A percentile compares a stretch with the other conserved stretches of the same genome.
Conservation (phyloP, 805 yeast species). For the Saccharomyces jurei region DNA sequence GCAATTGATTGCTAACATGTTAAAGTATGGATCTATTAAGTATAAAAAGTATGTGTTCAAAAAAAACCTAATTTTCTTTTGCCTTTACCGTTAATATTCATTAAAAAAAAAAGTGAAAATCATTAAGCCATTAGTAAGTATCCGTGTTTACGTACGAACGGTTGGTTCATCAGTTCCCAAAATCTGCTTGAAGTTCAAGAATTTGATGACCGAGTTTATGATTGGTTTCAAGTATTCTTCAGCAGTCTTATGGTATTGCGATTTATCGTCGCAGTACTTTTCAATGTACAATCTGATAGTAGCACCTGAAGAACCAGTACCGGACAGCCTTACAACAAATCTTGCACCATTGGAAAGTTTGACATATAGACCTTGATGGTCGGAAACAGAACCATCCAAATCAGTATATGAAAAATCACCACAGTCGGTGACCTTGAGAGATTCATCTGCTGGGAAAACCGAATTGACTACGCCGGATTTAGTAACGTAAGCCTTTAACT, state of each 20-base stretch:
- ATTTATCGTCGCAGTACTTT: slow-evolving; percentile 58
- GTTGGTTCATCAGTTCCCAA: slow-evolving; percentile 84
- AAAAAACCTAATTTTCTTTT: not conserved
- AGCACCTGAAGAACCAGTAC: slow-evolving; percentile 97
- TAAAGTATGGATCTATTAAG: not conserved
- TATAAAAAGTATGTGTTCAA: not conserved
- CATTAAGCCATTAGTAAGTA: not conserved
- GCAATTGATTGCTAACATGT: not conserved
- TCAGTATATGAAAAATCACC: slow-evolving; percentile 92
- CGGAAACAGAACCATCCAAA: slow-evolving; percentile 84
- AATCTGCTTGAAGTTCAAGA: slow-evolving; percentile 63
- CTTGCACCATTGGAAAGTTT: slow-evolving; percentile 78
- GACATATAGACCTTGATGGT: slow-evolving; percentile 81
- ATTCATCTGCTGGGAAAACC: slow-evolving; percentile 37
- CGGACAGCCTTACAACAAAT: slow-evolving; percentile 83
- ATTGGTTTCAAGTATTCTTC: slow-evolving; percentile 62
- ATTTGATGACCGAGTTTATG: slow-evolving; percentile 52
- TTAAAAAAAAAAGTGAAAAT: not conserved
- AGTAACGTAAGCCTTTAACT: slow-evolving; percentile 37
- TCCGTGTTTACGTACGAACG: slow-evolving; percentile 55
- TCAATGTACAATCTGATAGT: slow-evolving; percentile 91
- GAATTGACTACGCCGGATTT: slow-evolving; percentile 42
- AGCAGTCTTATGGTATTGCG: slow-evolving; percentile 44
- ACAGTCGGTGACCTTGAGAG: slow-evolving; percentile 57
- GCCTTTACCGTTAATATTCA: not conserved